Evolutionary conservation across 140 eudicot genomes (phyloP).

Genomic region (Senecio squalidus): DNA sequence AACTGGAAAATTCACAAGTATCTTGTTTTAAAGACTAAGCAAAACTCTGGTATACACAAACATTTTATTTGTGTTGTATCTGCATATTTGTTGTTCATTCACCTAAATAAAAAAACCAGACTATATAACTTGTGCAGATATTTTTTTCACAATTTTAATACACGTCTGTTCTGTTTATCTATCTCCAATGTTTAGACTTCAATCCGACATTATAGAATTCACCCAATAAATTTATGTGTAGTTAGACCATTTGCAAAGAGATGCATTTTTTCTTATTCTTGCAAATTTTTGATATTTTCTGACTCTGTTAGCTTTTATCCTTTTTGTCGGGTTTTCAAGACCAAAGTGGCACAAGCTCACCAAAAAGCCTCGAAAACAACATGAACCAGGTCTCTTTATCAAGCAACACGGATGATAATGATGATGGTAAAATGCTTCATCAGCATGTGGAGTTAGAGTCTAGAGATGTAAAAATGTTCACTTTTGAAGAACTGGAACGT

Average conservation of each 20-base stretch:
- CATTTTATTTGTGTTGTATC: not conserved
- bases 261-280: not conserved
- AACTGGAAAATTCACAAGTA: not conserved
- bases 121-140: too few species aligned
- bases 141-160: too few species aligned
- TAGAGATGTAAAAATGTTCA: too few species aligned
- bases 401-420: not conserved
- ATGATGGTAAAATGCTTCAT: not conserved
- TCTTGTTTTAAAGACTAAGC: not conserved
- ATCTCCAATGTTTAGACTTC: too few species aligned
- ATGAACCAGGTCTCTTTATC: not conserved
- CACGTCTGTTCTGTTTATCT: too few species aligned
- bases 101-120: not conserved
- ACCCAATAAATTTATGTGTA: too few species aligned
- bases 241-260: not conserved
- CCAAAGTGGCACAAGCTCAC: not conserved
- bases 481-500: too few species aligned
- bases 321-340: not conserved
- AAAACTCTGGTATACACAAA: not conserved
- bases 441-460: too few species aligned
- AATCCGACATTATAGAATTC: too few species aligned
- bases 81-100: not conserved
- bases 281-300: too few species aligned
- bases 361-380: not conserved
- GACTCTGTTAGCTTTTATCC: too few species aligned